A percentile compares a stretch with the other conserved stretches of the same genome.
Evolutionary conservation across 768 basidiomycete species (phyloP).

Genomic region (Punctularia strigosozonata): DNA sequence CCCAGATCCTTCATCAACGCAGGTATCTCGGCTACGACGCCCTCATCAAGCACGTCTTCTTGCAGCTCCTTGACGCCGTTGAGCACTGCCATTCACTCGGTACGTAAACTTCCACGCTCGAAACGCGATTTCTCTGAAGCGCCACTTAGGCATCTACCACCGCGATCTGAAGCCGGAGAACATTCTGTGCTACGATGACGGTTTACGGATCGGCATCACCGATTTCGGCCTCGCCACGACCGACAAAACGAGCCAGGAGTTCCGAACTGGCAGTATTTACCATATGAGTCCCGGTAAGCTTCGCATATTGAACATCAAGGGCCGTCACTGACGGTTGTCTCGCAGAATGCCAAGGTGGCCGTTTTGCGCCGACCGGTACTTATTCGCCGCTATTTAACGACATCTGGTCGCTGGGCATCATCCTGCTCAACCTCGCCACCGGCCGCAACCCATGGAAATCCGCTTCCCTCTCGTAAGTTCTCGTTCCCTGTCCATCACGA

Average conservation of each 20-base stretch:
- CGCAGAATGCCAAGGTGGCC: constrained; percentile 80
- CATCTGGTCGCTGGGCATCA: constrained; percentile 93
- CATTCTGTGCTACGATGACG: constrained; percentile 74
- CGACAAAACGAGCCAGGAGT: constrained; percentile 75
- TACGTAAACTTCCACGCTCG: too few relatives aligned
- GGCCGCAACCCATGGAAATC: constrained; percentile 96
- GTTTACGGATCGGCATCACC: constrained; percentile 71
- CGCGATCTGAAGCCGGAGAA: constrained; percentile 98
- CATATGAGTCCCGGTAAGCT: constrained; percentile 89
- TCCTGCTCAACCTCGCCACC: constrained; percentile 90
- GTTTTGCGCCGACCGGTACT: constrained; percentile 44
- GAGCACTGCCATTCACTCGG: constrained; percentile 86
- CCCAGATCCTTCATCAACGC: constrained; percentile 70
- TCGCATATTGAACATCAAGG: constrained; percentile 5
- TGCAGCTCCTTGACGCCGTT: constrained; percentile 89
- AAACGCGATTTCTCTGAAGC: too few relatives aligned
- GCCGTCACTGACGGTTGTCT: constrained; percentile 15
- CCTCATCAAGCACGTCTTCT: constrained; percentile 82
- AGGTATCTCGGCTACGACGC: constrained; percentile 76
- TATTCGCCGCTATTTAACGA: constrained; percentile 90
- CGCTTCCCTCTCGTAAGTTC: constrained; percentile 58
- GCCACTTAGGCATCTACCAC: too few relatives aligned
- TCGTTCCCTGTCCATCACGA: too few relatives aligned
- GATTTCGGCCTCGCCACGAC: constrained; percentile 95
- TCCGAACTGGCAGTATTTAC: constrained; percentile 94